A percentile compares a stretch with the other conserved stretches of the same genome.
Evolutionary conservation across 768 basidiomycete species (phyloP).

Genomic region (Lentinula raphanica): DNA sequence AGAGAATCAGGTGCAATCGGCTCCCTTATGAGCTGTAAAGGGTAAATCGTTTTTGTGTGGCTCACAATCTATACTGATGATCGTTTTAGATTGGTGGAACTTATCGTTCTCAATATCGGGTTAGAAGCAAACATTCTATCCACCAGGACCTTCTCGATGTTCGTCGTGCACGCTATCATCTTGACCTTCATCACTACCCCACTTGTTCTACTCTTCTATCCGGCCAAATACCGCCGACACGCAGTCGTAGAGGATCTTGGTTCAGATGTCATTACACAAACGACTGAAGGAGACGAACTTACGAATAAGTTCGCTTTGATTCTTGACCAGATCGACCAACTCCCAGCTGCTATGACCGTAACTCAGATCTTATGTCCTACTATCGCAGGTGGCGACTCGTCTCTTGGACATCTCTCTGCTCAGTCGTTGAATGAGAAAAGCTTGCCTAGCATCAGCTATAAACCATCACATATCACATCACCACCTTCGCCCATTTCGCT

Average conservation of each 20-base stretch:
- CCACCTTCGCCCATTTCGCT: constrained; percentile 24
- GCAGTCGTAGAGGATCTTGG: constrained; percentile 17
- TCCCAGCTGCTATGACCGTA: constrained; percentile 79
- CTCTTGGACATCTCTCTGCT: background rate
- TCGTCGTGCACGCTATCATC: constrained; percentile 73
- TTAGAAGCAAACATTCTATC: constrained; percentile 60
- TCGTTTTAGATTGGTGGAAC: constrained; percentile 61
- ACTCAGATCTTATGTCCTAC: constrained; percentile 62
- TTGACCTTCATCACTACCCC: constrained; percentile 85
- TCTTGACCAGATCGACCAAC: constrained; percentile 76
- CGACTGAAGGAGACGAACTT: constrained; percentile 28
- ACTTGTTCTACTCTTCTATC: constrained; percentile 74
- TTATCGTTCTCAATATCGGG: constrained; percentile 90
- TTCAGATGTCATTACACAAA: background rate
- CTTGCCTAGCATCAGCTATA: background rate
- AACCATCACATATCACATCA: background rate
- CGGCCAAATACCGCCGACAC: constrained; percentile 45
- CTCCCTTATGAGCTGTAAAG: constrained; percentile 86
- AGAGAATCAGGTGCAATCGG: constrained; percentile 85
- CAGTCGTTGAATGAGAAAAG: constrained; percentile 22
- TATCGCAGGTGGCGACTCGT: background rate
- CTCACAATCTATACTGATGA: background rate
- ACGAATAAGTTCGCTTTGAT: constrained; percentile 67
- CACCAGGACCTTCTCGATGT: constrained; percentile 78
- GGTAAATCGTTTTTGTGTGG: constrained; percentile 37